Conservation (phyloP, 805 yeast genomes). For the Candida stauntonica region DNA sequence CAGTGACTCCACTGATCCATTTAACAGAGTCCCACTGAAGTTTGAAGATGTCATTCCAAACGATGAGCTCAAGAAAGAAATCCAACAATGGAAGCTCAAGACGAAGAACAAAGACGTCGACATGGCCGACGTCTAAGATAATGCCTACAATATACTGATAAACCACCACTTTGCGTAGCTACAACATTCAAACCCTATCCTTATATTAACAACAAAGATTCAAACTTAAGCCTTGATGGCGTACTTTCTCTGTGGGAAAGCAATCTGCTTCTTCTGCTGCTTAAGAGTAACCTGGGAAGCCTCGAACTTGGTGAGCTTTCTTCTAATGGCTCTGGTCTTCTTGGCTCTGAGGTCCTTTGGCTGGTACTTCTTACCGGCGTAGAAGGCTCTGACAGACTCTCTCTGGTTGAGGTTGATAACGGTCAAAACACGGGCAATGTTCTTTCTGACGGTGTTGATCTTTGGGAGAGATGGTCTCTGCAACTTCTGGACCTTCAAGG, state of each 20-base stretch:
- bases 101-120: slow-evolving; percentile 6
- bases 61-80: slow-evolving; percentile 58
- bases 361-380: slow-evolving; percentile 90
- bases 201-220: slow-evolving; percentile 22
- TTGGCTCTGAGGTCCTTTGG: slow-evolving; percentile 99
- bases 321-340: slow-evolving; percentile 99
- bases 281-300: slow-evolving; percentile 76
- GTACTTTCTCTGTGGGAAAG: slow-evolving; percentile 98
- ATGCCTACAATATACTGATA: background rate
- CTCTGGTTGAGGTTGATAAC: slow-evolving; percentile 96
- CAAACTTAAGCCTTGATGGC: slow-evolving; percentile 91
- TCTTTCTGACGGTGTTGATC: slow-evolving; percentile 95
- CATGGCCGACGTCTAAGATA: slow-evolving; percentile 13
- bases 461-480: slow-evolving; percentile 91
- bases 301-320: slow-evolving; percentile 88
- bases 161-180: too few relatives aligned
- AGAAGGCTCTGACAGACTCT: slow-evolving; percentile 89
- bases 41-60: slow-evolving; percentile 85
- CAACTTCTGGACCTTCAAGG: slow-evolving; percentile 93
- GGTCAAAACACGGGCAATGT: slow-evolving; percentile 97
- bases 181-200: slow-evolving; percentile 24
- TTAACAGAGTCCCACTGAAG: slow-evolving; percentile 86
- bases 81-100: slow-evolving; percentile 40
- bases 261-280: slow-evolving; percentile 86
- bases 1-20: slow-evolving; percentile 96